Base-by-base conservation (phyloP, 208 protist species). In the Entamoeba moshkovskii region DNA sequence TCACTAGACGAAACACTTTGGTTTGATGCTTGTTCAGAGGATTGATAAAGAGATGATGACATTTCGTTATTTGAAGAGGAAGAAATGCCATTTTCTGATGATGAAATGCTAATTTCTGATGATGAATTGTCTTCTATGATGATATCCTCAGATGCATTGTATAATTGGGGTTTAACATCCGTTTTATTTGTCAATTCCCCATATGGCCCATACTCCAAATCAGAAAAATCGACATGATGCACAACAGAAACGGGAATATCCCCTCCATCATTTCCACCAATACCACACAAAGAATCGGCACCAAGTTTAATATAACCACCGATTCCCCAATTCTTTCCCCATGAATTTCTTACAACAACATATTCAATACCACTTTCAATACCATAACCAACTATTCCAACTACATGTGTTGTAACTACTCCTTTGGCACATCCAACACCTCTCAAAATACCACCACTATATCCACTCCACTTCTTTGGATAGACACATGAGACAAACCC, bases 361-460 rank as follows among this genome's bases (percentile, higher is more conserved):
- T 92, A 94, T 3, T 93, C 29, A 18, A 46, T 8, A 46, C 66
- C 85, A 91, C 93, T 73, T 59, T 93, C 91, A 49, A 15, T 38
- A 25, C 94, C 94, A 94, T 94, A 94, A 11, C 94, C 94, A 93
- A 94, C 91, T 42, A 94, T n/a, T 25, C 15, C n/a, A 94, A 94
- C 91, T 2, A 46, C 45, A 38, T 92, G 85, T 33, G 59, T 85
- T 85, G 59, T 85, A 22, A 85, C 3, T 33, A 42, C 59, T 42
- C 33, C 33, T 38, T 85, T 85, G 11, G 8, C 33, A 38, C 59
- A 85, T 0, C 25, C 25, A 85, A 85, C 18, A 85, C 33, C 33
- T 1, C 33, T 85, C 25, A 85, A 85, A 33, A 85, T 85, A 13
- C 59, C 59, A 13, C 59, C 59, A 38, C 29, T 6, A 38, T 85